Base-by-base conservation (phyloP, 352 stramenopile genomes). In the Globisporangium iwayamae region DNA sequence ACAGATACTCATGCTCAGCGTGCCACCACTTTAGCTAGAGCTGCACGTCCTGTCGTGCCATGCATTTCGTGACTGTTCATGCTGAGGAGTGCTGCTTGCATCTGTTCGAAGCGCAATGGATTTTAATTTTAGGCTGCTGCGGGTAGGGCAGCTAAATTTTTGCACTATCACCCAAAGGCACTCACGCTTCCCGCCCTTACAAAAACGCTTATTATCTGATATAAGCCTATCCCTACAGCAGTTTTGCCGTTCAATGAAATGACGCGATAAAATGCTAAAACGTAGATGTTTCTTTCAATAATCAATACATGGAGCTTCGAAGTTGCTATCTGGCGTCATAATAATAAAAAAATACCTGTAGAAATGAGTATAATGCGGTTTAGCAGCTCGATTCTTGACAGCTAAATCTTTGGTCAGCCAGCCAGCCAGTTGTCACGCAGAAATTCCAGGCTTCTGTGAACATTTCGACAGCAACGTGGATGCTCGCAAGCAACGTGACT, bases 111-210 rank as follows among this genome's bases (percentile, higher is more conserved):
- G 43, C 16, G 43, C 41, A 4, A 48, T 58, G 52, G 32, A 58
- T 46, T 46, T 58, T 58, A 58, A 58, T 46, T 46, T 58, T 58
- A 58, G 41, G 52, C 36, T 6, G 52, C 14, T 6, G 52, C n/a
- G 52, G 32, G 18, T 58, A 58, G 52, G 52, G 52, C 11, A 58
- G 10, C 22, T 14, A 58, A 58, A 58, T 46, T 58, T 58, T 58
- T 10, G 52, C n/a, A 16, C 18, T 28, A 28, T 28, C 52, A 58
- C 32, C 52, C 52, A 58, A 58, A 46, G 4, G 8, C 51, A 41
- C 28, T 41, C 51, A 25, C 51, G 32, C 10, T 14, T 41, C 14
- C 25, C 20, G 25, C 25, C 25, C 25, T 25, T 56, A 56, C 51
- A 56, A 41, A 56, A 56, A 41, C 2, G 8, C 14, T 25, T 34